These are phyloP conservation scores for Pelomyxa schiedti DNA, from an alignment of 78 protist genomes.

Conservation along the genomic window DNA sequence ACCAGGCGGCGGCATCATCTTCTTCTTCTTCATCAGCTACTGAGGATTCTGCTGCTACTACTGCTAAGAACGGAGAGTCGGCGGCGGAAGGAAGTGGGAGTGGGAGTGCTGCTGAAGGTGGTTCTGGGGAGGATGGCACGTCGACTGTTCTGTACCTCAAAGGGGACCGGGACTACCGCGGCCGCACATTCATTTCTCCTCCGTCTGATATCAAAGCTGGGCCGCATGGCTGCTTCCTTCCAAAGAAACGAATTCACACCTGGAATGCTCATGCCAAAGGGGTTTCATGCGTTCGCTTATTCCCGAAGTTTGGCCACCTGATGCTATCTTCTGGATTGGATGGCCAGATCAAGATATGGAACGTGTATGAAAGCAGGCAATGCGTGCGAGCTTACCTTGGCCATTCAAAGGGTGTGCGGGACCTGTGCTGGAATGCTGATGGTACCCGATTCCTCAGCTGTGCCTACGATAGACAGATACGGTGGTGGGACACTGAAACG, in stretches of 20 bases:
- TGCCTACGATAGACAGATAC: constrained; percentile 58
- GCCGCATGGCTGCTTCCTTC: constrained; percentile 20
- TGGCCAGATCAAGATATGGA: constrained; percentile 66
- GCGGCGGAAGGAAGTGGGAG: constrained; percentile 7
- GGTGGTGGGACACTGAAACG: constrained; percentile 93
- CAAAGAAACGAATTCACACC: constrained; percentile 50
- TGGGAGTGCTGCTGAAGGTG: not conserved
- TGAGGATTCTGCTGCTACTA: not conserved
- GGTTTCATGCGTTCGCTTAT: constrained; percentile 52
- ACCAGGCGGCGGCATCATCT: not conserved
- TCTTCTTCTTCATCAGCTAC: not conserved
- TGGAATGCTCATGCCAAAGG: constrained; percentile 66
- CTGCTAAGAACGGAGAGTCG: not conserved
- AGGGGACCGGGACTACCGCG: constrained; percentile 31
- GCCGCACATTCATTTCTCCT: constrained; percentile 36
- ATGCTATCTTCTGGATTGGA: constrained; percentile 71
- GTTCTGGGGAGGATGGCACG: not conserved
- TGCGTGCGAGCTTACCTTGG: constrained; percentile 79
- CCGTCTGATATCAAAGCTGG: constrained; percentile 12
- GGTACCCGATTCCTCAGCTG: constrained; percentile 67
- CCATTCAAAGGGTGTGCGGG: constrained; percentile 68
- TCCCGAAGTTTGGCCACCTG: constrained; percentile 74
- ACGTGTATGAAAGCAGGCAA: constrained; percentile 39
- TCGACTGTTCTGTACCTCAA: constrained; percentile 11
- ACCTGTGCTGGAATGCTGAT: constrained; percentile 53